Evolutionary conservation across 169 alveolate species (phyloP), one percentile per base, ranked within the genome.

Genomic region (Plasmodium berghei): DNA sequence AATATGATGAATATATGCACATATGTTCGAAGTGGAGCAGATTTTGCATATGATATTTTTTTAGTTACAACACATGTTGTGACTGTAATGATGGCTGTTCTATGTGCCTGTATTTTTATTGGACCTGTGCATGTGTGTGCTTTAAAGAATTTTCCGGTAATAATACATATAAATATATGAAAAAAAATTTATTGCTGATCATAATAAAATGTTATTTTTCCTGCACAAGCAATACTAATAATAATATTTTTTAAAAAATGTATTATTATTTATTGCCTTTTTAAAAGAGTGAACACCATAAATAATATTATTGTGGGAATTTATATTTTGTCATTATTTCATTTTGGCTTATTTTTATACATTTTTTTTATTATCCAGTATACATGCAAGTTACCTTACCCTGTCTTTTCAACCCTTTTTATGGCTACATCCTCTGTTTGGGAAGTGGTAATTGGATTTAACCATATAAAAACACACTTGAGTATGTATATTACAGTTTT

Each of bases 331-430:
- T 46, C 62, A 45, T 34, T 73, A n/a, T 9, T 28, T 20, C 73
- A 46, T 49, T 63, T 24, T 16, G 1, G 18, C 1, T 26, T 46
- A 2, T 62, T 54, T 9, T 42, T 80, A 8, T 87, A 9, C 20
- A 16, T 59, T 14, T 55, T 73, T 67, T 59, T 62, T 24, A 10
- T 54, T 18, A 45, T 40, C 28, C 55, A 94, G 96, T 95, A 95
- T 86, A 95, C 97, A 46, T 95, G 97, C 94, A 94, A 94, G 55
- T 89, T 95, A 40, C 97, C 97, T 8, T 95, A 80, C 85, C 97
- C 97, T 26, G 97, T 94, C 45, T 95, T 93, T 93, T 92, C 94
- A 46, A 90, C 95, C 16, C 64, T 95, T 61, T 94, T 95, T 83
- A 94, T 93, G 94, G 96, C 95, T 12, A 95, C 97, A 0, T 80